phyloP scores from a whole-genome alignment of 164 flowering plant species.

The Platanus orientalis region DNA sequence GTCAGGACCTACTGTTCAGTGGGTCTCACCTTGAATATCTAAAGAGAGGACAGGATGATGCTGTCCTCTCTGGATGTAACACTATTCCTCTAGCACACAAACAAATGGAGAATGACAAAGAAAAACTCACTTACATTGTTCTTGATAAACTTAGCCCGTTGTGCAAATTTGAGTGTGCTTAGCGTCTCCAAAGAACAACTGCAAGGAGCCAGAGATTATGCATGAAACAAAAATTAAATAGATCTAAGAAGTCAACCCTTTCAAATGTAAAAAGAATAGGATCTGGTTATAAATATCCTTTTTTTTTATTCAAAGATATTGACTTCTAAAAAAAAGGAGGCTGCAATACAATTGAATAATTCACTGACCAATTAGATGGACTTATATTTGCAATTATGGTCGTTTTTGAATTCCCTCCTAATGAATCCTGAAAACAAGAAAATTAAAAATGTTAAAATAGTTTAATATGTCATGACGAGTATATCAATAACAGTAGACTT shows the following conservation, averaged over 20 bases:
- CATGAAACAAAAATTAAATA: no score
- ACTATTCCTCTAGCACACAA: background rate
- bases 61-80: background rate
- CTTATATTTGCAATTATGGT: constrained; percentile 89
- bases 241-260: no score
- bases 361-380: constrained; percentile 75
- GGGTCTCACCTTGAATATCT: no score
- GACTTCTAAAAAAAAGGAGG: background rate
- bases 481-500: no score
- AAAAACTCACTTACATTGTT: constrained; percentile 67
- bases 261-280: no score
- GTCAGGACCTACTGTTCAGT: no score
- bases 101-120: background rate
- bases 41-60: no score
- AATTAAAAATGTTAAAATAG: background rate
- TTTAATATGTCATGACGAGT: background rate
- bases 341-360: background rate
- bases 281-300: no score
- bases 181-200: constrained; percentile 92
- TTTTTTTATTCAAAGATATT: background rate
- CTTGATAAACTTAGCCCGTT: constrained; percentile 93
- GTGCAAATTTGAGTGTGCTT: constrained; percentile 97
- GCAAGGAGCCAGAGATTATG: no score
- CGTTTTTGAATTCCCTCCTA: constrained; percentile 97
- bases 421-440: constrained; percentile 64